phyloP scores from a whole-genome alignment of 169 alveolate species.

The Plasmodium ovale region DNA sequence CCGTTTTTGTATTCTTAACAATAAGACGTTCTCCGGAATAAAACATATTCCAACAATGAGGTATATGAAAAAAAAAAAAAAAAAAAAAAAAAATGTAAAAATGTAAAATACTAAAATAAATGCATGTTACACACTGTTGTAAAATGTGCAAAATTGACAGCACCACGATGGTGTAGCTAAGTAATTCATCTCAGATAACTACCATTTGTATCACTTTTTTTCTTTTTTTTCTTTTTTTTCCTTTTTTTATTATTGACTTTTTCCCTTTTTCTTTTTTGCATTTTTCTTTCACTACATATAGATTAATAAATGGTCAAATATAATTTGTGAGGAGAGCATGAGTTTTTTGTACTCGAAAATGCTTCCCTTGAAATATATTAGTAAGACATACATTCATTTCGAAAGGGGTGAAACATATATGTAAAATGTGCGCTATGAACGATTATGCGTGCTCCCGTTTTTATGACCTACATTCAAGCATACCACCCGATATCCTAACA shows the following conservation, averaged over 20 bases:
- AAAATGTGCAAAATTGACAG: not conserved
- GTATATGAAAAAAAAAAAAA: slow-evolving; percentile 41
- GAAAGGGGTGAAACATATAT: not conserved
- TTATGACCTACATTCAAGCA: too few relatives aligned
- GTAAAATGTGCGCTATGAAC: not conserved
- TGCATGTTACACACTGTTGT: slow-evolving; percentile 5
- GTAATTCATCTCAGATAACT: too few relatives aligned
- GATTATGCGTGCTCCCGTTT: too few relatives aligned
- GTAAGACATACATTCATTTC: slow-evolving; percentile 30
- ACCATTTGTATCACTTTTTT: not conserved
- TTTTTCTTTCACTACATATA: not conserved
- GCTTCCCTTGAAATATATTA: slow-evolving; percentile 65
- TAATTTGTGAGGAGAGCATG: slow-evolving; percentile 60
- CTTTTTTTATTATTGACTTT: not conserved
- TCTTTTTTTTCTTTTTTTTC: not conserved
- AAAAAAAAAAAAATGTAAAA: not conserved
- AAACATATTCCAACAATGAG: slow-evolving; percentile 66
- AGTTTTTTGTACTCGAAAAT: slow-evolving; percentile 48
- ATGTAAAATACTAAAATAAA: not conserved
- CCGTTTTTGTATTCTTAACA: slow-evolving; percentile 10
- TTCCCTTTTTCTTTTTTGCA: not conserved
- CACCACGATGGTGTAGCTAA: too few relatives aligned
- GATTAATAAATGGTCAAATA: slow-evolving; percentile 73
- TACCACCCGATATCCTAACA: not conserved
- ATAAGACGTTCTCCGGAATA: slow-evolving; percentile 56